Conservation (phyloP, 305 asterid genomes). For the Plantago lanceolata region DNA sequence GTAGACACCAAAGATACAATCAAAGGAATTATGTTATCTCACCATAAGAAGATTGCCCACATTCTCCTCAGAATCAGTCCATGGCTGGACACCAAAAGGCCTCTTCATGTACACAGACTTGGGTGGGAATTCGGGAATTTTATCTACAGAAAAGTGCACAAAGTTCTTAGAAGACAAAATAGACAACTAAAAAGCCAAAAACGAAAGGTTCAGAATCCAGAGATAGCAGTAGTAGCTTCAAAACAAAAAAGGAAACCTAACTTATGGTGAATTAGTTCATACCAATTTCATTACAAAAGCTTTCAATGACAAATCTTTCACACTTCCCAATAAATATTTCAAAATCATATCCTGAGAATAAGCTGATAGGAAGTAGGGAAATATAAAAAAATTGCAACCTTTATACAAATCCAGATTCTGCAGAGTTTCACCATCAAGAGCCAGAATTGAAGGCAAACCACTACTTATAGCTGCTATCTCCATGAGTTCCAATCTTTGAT, state of each 20-base stretch:
- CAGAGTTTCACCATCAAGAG: slow-evolving; percentile 62
- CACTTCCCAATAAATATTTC: background rate
- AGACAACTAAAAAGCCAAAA: slow-evolving; percentile 18
- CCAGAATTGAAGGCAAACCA: slow-evolving; percentile 58
- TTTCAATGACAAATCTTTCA: background rate
- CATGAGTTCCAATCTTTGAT: slow-evolving; percentile 84
- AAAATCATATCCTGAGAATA: background rate
- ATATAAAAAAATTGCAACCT: slow-evolving; percentile 33
- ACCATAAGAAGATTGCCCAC: slow-evolving; percentile 87
- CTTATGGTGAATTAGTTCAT: background rate
- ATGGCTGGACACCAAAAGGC: slow-evolving; percentile 68
- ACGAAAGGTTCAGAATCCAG: slow-evolving; percentile 6
- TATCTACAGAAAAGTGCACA: slow-evolving; percentile 42
- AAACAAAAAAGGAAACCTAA: background rate
- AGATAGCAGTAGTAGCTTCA: slow-evolving; percentile 17
- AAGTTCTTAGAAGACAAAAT: slow-evolving; percentile 24
- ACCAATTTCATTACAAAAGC: background rate
- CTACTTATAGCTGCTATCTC: slow-evolving; percentile 64
- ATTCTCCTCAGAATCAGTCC: slow-evolving; percentile 71
- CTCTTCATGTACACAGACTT: slow-evolving; percentile 54
- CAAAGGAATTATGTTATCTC: slow-evolving; percentile 28
- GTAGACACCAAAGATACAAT: slow-evolving; percentile 19
- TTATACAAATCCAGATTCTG: slow-evolving; percentile 52
- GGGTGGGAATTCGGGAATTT: slow-evolving; percentile 69
- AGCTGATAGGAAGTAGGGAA: background rate